Evolutionary conservation across 2,329 filamentous ascomycete species (phyloP).

Genomic region (Aspergillus hiratsukae): DNA sequence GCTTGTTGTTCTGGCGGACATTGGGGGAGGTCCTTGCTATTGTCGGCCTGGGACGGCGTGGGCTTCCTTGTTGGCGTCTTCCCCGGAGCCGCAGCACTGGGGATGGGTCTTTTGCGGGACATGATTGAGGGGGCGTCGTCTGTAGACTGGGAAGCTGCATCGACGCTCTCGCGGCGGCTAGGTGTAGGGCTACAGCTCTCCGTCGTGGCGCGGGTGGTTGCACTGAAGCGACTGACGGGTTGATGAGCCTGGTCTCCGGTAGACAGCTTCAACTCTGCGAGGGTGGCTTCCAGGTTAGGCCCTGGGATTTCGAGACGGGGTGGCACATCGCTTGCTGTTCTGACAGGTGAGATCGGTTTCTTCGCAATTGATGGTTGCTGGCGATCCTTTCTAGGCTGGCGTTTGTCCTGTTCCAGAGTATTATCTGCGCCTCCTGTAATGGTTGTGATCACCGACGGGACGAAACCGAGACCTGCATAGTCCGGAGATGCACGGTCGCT

Average conservation of each 20-base stretch:
- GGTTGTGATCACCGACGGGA: constrained; percentile 30
- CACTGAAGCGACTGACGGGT: constrained; percentile 59
- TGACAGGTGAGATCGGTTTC: constrained; percentile 6
- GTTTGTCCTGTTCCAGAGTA: constrained; percentile 5
- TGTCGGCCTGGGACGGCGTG: constrained; percentile 34
- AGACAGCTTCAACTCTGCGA: constrained; percentile 36
- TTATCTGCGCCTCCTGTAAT: constrained; percentile 26
- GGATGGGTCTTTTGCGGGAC: constrained; percentile 37
- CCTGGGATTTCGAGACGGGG: constrained; percentile 20
- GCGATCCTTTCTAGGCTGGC: constrained; percentile 27
- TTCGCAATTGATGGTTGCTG: constrained; percentile 22
- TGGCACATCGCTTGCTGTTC: constrained; percentile 12
- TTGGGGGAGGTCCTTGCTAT: constrained; percentile 55
- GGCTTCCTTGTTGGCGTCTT: constrained; percentile 40
- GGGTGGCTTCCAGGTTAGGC: constrained; percentile 29
- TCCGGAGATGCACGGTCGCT: constrained; percentile 31
- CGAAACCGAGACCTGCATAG: constrained; percentile 22
- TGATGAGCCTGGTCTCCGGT: constrained; percentile 37
- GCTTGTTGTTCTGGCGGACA: constrained; percentile 58
- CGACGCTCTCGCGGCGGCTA: constrained; percentile 31
- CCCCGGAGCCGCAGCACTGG: constrained; percentile 24
- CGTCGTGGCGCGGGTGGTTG: constrained; percentile 58
- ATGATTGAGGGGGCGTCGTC: constrained; percentile 34
- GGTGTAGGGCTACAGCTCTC: constrained; percentile 40
- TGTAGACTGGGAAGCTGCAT: constrained; percentile 29